Percentiles rank a stretch among this genome's conserved stretches.
Conservation (phyloP, 495 filamentous ascomycete species). For the Lophiotrema nucula region DNA sequence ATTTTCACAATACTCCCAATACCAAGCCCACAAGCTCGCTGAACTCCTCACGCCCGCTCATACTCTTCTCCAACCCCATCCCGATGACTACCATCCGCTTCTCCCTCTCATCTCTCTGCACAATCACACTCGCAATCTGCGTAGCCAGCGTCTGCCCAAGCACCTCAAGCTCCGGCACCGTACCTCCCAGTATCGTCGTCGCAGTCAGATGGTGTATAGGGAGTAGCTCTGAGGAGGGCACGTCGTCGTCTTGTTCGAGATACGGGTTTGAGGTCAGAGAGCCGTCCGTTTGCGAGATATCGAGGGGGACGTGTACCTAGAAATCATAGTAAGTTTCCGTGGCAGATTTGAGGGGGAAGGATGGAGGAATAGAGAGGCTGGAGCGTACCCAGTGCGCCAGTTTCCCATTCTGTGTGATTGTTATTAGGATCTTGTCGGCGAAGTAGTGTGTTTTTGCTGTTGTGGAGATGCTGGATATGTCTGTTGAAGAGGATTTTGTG, state of each 20-base stretch:
- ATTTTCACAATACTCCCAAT: slow-evolving; percentile 65
- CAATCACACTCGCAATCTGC: slow-evolving; percentile 79
- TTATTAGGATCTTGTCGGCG: slow-evolving; percentile 89
- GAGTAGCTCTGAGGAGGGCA: slow-evolving; percentile 54
- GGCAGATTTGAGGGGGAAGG: background rate
- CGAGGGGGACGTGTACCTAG: slow-evolving; percentile 83
- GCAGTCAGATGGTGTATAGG: slow-evolving; percentile 80
- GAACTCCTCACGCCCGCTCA: slow-evolving; percentile 61
- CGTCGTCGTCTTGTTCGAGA: slow-evolving; percentile 51
- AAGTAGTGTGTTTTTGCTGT: slow-evolving; percentile 70
- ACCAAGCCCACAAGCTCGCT: slow-evolving; percentile 81
- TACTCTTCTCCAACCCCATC: slow-evolving; percentile 64
- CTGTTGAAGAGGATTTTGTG: slow-evolving; percentile 63
- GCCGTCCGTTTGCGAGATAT: slow-evolving; percentile 49
- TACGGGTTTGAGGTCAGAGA: slow-evolving; percentile 52
- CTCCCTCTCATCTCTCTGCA: slow-evolving; percentile 70
- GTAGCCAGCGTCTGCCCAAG: slow-evolving; percentile 83
- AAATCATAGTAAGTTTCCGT: slow-evolving; percentile 33
- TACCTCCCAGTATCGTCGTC: slow-evolving; percentile 83
- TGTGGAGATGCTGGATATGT: slow-evolving; percentile 66
- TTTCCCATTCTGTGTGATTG: slow-evolving; percentile 79
- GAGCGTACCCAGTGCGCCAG: slow-evolving; percentile 85
- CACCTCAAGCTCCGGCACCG: slow-evolving; percentile 73
- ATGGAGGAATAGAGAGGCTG: slow-evolving; percentile 1
- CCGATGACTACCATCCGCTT: slow-evolving; percentile 77